Evolutionary conservation across 2,329 filamentous ascomycete genomes (phyloP), one percentile per base, ranked within the genome.

Genomic region (Macrophomina pseudophaseolina): DNA sequence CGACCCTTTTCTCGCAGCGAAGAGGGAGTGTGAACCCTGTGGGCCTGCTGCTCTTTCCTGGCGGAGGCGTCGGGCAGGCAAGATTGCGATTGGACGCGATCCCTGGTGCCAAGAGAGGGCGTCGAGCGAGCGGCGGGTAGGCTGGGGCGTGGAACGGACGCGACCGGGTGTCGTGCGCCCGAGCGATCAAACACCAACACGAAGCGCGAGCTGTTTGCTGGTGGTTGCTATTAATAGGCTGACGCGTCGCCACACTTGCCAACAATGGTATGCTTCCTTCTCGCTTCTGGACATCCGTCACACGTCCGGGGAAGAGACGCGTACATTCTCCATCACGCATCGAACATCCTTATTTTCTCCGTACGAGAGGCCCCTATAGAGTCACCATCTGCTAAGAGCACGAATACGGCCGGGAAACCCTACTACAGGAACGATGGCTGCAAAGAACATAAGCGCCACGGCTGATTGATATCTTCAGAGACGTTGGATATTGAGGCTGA

Each of bases 81-180:
- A 44, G 40, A 60, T 60, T 60, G 56, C 38, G 56, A 60, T 23
- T 60, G 56, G 56, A 60, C 40, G 56, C 11, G 12, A 23, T 38
- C 35, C 49, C 28, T 52, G 49, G 28, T 5, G 8, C 12, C 32
- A 53, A 23, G 46, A 30, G 14, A 16, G 33, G 30, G 18, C 49
- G 49, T 6, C 49, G 8, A 52, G 28, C 23, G 35, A 12, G n/a
- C 53, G 18, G 53, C 53, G 53, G 54, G 49, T n/a, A 33, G 49
- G 30, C 12, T 18, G 49, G 49, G 49, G 49, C n/a, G 30, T 33
- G 49, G 52, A 28, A 58, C 38, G 54, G 35, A 44, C 54, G 28
- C 54, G 14, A 35, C n/a, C 40, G 23, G 40, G 23, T 12, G 38
- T 18, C 56, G 7, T 16, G 56, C 56, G 28, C 40, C 40, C 14